These are phyloP conservation scores for Amoebophrya sp. DNA, from an alignment of 169 alveolate genomes.

Conservation along the genomic window DNA sequence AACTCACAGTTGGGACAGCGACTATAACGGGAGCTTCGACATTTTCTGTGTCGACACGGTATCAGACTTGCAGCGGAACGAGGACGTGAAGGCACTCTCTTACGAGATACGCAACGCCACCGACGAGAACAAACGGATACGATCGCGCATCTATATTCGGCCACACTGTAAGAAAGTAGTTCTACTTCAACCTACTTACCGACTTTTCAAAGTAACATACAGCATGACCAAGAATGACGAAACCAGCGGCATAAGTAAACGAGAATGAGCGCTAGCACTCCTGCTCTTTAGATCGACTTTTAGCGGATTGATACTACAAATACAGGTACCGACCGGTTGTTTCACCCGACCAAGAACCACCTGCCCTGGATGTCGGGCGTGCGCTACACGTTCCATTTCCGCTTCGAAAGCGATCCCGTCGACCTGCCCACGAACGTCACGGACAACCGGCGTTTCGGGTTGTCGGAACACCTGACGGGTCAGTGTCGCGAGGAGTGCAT, in stretches of 20 bases:
- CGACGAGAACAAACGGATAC: background rate
- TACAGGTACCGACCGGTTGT: constrained; percentile 12
- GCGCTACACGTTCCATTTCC: background rate
- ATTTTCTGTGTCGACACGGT: background rate
- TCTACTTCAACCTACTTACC: no score
- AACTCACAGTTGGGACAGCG: background rate
- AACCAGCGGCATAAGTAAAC: no score
- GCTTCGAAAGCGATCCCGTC: background rate
- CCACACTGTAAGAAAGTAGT: background rate
- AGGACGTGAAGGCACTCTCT: background rate
- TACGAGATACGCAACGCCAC: background rate
- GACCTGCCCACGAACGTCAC: background rate
- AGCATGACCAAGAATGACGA: no score
- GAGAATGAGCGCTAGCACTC: no score
- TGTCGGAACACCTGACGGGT: background rate
- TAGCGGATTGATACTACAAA: no score
- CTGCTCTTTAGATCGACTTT: no score
- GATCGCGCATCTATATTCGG: background rate
- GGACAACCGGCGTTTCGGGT: background rate
- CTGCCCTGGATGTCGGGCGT: background rate
- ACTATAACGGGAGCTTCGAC: background rate
- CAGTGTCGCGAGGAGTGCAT: constrained; percentile 20
- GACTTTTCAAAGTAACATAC: no score
- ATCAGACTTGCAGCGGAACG: background rate
- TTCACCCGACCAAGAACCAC: background rate